Base-by-base conservation (phyloP, 768 basidiomycete genomes). In the Hypholoma fasciculare region DNA sequence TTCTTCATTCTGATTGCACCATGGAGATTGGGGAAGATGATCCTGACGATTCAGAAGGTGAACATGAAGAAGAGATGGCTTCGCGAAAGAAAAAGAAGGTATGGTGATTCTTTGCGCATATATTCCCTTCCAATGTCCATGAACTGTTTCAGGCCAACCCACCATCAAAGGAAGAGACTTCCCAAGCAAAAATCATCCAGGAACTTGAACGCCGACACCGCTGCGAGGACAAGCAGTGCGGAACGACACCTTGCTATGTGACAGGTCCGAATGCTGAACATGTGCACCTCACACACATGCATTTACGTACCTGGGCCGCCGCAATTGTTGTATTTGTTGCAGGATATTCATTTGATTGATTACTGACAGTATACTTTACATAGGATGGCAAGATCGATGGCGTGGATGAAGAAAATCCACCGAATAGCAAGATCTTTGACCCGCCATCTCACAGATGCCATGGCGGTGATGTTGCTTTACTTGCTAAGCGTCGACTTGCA, bases 201-300 rank as follows among this genome's bases (percentile, higher is more conserved):
- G 14, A 19, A 19, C 40, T 42, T 19, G 17, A 14, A 5, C 13
- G 17, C 4, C 40, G 13, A 19, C 17, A 42, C 40, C 13, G 13
- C 3, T 42, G 40, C 12, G 40, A 42, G 17, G 40, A 42, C 12
- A 14, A 19, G 14, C 4, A 42, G 17, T 42, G 40, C 40, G 12
- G 5, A 42, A 14, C 17, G 4, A 42, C 40, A 11, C 40, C 40
- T 3, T 42, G 40, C 17, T 42, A 3, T 5, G 11, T 42, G 3
- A 11, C 4, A 4, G 58, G 53, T 13, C 46, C 52, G 19, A 19
- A 58, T 30, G 53, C 61, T 3, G 57, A 50, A 19, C 61, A 62
- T 23, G 20, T 62, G 14, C 61, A 59, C 23, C 52, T 62, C 9
- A 62, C 61, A n/a, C 52, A 58, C 19, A 39, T 54, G 43, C 61